Base-by-base conservation (phyloP, 83 land plant species). In the Diphasiastrum complanatum region DNA sequence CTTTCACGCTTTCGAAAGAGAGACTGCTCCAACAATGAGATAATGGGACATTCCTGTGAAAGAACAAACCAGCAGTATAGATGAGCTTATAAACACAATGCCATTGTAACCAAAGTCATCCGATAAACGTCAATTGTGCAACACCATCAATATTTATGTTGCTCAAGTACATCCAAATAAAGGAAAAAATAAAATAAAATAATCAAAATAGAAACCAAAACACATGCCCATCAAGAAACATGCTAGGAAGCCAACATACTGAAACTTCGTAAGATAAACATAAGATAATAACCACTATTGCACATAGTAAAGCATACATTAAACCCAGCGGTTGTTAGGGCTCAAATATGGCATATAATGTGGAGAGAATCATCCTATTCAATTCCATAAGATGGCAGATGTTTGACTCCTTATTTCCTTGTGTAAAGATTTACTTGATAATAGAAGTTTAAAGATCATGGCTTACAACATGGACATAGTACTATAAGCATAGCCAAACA, bases 11-110 rank as follows among this genome's bases (percentile, higher is more conserved):
- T 65, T 31, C 68, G 68, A 23, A 65, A 40, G 29, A 65, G 59
- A 51, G 61, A 34, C 22, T 65, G 68, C 68, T 65, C 68, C 61
- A 65, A 38, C 68, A 65, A 22, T n/a, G 68, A 51, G 25, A 38
- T 52, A 25, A 56, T 59, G 26, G 59, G 46, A 30, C 52, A 65
- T n/a, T 65, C 61, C 68, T 65, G 68, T 23, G 52, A 38, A 22
- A 35, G 12, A 35, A 36, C 23, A 18, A 5, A 19, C 23, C 14
- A 47, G 23, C 51, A n/a, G n/a, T 47, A 18, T 5, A 47, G 4
- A 5, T n/a, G n/a, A n/a, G n/a, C n/a, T n/a, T n/a, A n/a, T n/a
- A n/a, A n/a, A n/a, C n/a, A n/a, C n/a, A n/a, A n/a, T n/a, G n/a
- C n/a, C 51, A 47, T n/a, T 61, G 31, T 26, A 31, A 61, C 28